Evolutionary conservation across 352 stramenopile species (phyloP).

Genomic region (Globisporangium cederbergense): DNA sequence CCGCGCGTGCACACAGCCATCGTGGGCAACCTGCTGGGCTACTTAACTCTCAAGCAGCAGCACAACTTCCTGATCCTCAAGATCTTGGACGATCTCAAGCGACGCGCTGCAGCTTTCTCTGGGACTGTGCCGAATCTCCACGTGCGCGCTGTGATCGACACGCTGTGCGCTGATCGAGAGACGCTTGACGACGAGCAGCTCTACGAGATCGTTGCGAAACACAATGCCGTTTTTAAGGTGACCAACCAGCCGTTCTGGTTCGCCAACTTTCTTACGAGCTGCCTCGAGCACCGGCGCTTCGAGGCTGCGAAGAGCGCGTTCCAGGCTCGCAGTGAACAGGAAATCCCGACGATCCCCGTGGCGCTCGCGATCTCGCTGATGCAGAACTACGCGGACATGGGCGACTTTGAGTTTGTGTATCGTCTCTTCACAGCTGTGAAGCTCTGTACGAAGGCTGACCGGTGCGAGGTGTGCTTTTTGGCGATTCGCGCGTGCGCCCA

Average conservation of each 20-base stretch:
- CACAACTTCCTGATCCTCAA: slow-evolving; percentile 3
- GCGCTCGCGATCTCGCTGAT: slow-evolving; percentile 8
- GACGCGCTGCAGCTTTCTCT: background rate
- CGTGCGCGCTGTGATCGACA: slow-evolving; percentile 8
- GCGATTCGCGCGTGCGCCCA: slow-evolving; percentile 8
- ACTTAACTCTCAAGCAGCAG: background rate
- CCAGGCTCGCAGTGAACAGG: background rate
- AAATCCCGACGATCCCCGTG: slow-evolving; percentile 9
- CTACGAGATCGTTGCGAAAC: background rate
- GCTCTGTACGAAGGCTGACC: background rate
- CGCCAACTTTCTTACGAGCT: slow-evolving; percentile 6
- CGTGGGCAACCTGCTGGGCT: slow-evolving; percentile 7
- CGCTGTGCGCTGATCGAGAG: slow-evolving; percentile 8
- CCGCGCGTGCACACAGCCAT: background rate
- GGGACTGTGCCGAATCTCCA: slow-evolving; percentile 9
- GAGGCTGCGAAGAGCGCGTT: slow-evolving; percentile 11
- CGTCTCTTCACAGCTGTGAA: slow-evolving; percentile 2
- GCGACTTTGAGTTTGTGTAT: slow-evolving; percentile 14
- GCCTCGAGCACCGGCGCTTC: slow-evolving; percentile 8
- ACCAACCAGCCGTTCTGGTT: slow-evolving; percentile 12
- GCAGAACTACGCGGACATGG: background rate
- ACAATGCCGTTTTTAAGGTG: slow-evolving; percentile 1
- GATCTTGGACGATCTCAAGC: slow-evolving; percentile 12
- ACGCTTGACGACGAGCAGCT: slow-evolving; percentile 4
- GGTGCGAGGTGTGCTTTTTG: background rate